Evolutionary conservation across 345 rosid genomes (phyloP), one percentile per base, ranked within the genome.

Genomic region (Cardiospermum halicacabum): DNA sequence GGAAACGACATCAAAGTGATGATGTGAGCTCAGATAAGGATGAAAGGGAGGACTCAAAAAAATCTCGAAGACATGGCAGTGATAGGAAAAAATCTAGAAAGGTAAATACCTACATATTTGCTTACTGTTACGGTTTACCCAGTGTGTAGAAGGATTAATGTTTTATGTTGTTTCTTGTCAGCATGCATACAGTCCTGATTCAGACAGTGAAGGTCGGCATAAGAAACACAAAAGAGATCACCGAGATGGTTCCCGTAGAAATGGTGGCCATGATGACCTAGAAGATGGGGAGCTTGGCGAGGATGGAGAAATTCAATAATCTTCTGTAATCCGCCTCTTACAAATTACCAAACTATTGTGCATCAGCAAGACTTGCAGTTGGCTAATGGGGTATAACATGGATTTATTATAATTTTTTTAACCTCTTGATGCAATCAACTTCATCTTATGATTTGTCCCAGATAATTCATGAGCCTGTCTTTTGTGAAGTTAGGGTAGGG

Each of bases 271-370:
- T 54, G 95, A 91, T 1, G 97, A 94, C 64, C 85, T 95, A 36
- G 97, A 91, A 73, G 99, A 95, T 78, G 99, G 99, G 39, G 97
- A 94, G 69, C 76, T 94, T 48, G 97, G 97, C 13, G 93, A 85
- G 65, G 97, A 89, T 50, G 96, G 96, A 36, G 99, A 95, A 80
- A 87, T 88, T 66, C 70, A 58, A 69, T 83, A 85, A 76, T 71
- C 69, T 12, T n/a, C 32, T 43, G 25, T 9, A 53, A 10, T 31
- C 45, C 48, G 15, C 25, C 26, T 53, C 36, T 66, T 18, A 5
- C 27, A 36, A 22, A 59, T 19, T 30, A 27, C 32, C 59, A 60
- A n/a, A 47, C 62, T 21, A 15, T 18, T 53, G 45, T 40, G 76
- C 68, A 43, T 69, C 12, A 25, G 21, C 66, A 31, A 36, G 58